Evolutionary conservation across 2,329 filamentous ascomycete species (phyloP).

Genomic region (Botrytis aclada): DNA sequence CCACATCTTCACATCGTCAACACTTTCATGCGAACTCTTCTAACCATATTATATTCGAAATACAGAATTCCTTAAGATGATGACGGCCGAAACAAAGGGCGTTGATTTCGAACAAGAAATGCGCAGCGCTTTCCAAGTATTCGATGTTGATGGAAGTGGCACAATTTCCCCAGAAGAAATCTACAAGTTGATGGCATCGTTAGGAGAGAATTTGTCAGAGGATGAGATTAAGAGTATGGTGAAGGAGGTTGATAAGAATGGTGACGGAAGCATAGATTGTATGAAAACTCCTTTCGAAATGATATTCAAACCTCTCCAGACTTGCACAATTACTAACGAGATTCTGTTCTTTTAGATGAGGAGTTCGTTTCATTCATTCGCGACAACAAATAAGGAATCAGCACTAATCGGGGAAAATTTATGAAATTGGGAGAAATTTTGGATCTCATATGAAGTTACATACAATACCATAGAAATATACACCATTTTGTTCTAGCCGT

Average conservation of each 20-base stretch:
- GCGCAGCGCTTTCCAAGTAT: constrained; percentile 62
- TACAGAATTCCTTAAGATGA: constrained; percentile 64
- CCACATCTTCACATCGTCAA: constrained; percentile 1
- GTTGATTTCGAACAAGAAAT: constrained; percentile 63
- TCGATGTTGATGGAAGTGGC: constrained; percentile 63
- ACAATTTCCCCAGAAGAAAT: constrained; percentile 63
- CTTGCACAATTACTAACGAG: neutral
- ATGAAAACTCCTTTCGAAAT: neutral
- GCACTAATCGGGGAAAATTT: neutral
- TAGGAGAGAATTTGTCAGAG: constrained; percentile 62
- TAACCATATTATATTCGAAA: neutral
- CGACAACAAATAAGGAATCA: constrained; percentile 18
- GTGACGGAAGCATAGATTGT: constrained; percentile 62
- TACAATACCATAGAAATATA: constrained; percentile 8
- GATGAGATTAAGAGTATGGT: constrained; percentile 66
- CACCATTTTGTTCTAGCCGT: neutral
- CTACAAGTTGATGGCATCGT: constrained; percentile 60
- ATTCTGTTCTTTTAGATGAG: constrained; percentile 16
- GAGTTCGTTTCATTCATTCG: constrained; percentile 26
- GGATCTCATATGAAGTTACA: neutral
- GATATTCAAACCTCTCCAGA: neutral
- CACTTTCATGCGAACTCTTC: neutral
- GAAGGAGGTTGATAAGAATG: constrained; percentile 61
- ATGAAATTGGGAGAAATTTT: constrained; percentile 1
- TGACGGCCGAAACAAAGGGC: constrained; percentile 61